phyloP scores from a whole-genome alignment of 352 stramenopile genomes.

The Phytophthora crassamura region DNA sequence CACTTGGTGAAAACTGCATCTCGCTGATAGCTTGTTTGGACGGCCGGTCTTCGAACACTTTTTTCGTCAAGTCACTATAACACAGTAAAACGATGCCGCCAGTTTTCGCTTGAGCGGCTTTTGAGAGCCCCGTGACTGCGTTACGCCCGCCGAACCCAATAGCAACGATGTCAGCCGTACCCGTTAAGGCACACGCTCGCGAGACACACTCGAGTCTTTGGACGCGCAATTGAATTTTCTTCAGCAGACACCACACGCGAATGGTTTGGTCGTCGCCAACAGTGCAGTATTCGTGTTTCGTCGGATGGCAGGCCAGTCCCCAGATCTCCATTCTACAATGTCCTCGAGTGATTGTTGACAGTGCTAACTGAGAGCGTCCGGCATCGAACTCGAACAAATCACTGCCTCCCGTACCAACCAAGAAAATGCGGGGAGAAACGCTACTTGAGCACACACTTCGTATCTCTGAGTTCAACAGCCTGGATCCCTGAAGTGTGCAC shows the following conservation, averaged over 20 bases:
- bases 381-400: constrained; percentile 89
- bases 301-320: constrained; percentile 81
- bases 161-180: constrained; percentile 51
- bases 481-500: constrained; percentile 21
- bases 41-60: constrained; percentile 75
- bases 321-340: constrained; percentile 85
- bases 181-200: constrained; percentile 69
- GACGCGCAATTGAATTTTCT: constrained; percentile 48
- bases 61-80: constrained; percentile 70
- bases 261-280: constrained; percentile 84
- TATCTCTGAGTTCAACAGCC: constrained; percentile 45
- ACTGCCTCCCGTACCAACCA: constrained; percentile 88
- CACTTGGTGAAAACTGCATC: constrained; percentile 75
- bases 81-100: constrained; percentile 65
- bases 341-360: constrained; percentile 49
- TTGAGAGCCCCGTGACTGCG: constrained; percentile 25
- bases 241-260: constrained; percentile 78
- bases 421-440: constrained; percentile 47
- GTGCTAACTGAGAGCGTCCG: constrained; percentile 17
- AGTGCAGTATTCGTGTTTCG: constrained; percentile 71
- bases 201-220: constrained; percentile 55
- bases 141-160: constrained; percentile 72
- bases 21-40: constrained; percentile 88
- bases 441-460: constrained; percentile 52
- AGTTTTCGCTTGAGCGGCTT: constrained; percentile 52